Base-by-base conservation (phyloP, 1,139 yeast species). In the Yamadazyma mexicana region DNA sequence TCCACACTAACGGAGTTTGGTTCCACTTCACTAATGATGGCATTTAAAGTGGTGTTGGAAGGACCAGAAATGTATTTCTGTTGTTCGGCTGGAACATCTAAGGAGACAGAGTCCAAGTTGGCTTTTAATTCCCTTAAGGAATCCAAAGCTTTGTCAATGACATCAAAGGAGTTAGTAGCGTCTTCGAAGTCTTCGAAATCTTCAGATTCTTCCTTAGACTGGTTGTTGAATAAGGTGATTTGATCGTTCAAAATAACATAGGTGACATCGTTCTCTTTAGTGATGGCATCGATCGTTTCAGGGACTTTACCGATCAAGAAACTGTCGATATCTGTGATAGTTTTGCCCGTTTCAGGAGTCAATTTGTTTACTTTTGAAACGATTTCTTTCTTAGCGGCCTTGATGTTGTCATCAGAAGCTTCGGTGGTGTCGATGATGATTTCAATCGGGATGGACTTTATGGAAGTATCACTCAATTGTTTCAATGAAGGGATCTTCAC, bases 351-450 rank as follows among this genome's bases (percentile, higher is more conserved):
- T 37, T 76, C 73, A 32, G 97, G 96, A 17, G 87, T 70, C 44
- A 83, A 74, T 39, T 72, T 69, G 64, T 88, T 89, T 39, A 92
- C 96, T 23, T 75, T 66, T 23, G 78, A 70, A 43, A 92, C 88
- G 46, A 92, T 69, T 14, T 78, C 77, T 55, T 79, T 81, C 62
- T 91, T 87, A 24, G 73, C 66, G 28, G 51, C 46, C 50, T 69
- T 70, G 40, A 61, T 56, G 38, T 58, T 58, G 29, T 69, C 73
- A 34, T 70, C 75, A 14, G 31, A 14, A 8, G 49, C 50, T 33
- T 66, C 68, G 34, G 55, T 59, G 29, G 54, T 50, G 43, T 67
- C 64, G 35, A 62, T 61, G 18, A 71, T 58, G 38, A 72, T 64
- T 49, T 71, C 75, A 46, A 72, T 69, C 18, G 77, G 76, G 37